A percentile compares a stretch with the other conserved stretches of the same genome.
phyloP scores from a whole-genome alignment of 139 green algal species.

The Coccomyxa sp. region DNA sequence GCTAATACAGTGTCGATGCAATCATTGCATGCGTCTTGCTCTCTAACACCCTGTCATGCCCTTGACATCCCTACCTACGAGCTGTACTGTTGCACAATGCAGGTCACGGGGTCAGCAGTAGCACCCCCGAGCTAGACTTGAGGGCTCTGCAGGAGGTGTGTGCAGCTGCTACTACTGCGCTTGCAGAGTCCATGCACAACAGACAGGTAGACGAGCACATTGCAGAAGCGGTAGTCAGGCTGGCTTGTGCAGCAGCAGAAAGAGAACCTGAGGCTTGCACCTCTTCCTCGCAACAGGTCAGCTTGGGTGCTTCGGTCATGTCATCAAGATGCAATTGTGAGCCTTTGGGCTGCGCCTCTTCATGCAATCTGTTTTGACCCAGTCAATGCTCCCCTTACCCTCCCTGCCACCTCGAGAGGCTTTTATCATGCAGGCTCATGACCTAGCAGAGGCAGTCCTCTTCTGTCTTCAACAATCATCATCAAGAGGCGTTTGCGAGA shows the following conservation, averaged over 20 bases:
- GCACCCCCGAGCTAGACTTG: too few species aligned
- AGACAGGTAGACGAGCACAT: too few species aligned
- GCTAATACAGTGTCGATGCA: too few species aligned
- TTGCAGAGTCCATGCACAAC: too few species aligned
- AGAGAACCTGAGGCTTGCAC: slow-evolving; percentile 8
- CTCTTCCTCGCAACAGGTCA: not conserved
- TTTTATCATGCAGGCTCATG: not conserved
- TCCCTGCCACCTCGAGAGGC: too few species aligned
- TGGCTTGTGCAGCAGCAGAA: too few species aligned
- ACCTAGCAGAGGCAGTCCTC: not conserved
- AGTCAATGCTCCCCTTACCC: too few species aligned
- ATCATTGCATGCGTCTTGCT: not conserved
- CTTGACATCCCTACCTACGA: not conserved
- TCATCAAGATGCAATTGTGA: not conserved
- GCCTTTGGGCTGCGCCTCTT: not conserved
- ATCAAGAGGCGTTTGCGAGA: not conserved
- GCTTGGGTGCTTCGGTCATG: not conserved
- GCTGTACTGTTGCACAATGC: not conserved
- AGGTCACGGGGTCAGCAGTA: too few species aligned
- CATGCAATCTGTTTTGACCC: not conserved
- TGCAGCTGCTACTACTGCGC: too few species aligned
- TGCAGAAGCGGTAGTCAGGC: too few species aligned
- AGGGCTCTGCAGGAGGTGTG: too few species aligned
- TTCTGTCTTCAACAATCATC: not conserved
- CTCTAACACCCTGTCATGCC: not conserved